Percentiles rank a stretch among this genome's conserved stretches.
Conservation (phyloP, 768 basidiomycete species). For the Trametes cinnabarina region DNA sequence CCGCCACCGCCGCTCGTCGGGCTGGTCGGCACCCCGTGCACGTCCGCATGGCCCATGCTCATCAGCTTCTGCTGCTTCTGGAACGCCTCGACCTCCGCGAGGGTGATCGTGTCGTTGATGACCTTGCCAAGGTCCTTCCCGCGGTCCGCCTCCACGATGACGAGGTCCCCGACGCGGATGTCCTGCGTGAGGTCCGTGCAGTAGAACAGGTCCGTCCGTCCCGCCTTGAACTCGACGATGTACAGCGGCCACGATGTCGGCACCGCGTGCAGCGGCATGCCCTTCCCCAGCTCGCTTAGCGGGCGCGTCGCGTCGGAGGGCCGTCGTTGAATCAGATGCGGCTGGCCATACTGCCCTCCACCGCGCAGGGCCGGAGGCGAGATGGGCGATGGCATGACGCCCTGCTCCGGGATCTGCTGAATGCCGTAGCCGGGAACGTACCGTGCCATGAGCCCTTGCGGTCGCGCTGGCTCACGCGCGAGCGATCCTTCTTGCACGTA, state of each 20-base stretch:
- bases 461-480: constrained; percentile 30
- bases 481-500: constrained; percentile 37
- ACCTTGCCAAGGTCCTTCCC: constrained; percentile 93
- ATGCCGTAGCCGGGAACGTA: constrained; percentile 67
- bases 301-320: constrained; percentile 38
- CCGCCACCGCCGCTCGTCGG: constrained; percentile 45
- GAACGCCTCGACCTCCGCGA: constrained; percentile 87
- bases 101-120: constrained; percentile 85
- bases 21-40: constrained; percentile 43
- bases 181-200: constrained; percentile 63
- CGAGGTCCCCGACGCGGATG: constrained; percentile 84
- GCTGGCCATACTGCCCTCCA: constrained; percentile 11
- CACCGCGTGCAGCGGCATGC: constrained; percentile 82
- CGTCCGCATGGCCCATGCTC: constrained; percentile 32
- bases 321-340: constrained; percentile 34
- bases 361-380: constrained; percentile 43
- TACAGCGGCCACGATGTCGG: constrained; percentile 85
- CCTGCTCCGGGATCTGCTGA: constrained; percentile 47
- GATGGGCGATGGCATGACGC: constrained; percentile 50
- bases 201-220: constrained; percentile 93
- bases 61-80: constrained; percentile 70
- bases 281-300: constrained; percentile 73
- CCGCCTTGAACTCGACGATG: constrained; percentile 98
- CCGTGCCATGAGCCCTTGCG: constrained; percentile 48
- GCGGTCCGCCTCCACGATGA: constrained; percentile 95